Evolutionary conservation across 306 rosid species (phyloP).

Genomic region (Quercus engelmannii): DNA sequence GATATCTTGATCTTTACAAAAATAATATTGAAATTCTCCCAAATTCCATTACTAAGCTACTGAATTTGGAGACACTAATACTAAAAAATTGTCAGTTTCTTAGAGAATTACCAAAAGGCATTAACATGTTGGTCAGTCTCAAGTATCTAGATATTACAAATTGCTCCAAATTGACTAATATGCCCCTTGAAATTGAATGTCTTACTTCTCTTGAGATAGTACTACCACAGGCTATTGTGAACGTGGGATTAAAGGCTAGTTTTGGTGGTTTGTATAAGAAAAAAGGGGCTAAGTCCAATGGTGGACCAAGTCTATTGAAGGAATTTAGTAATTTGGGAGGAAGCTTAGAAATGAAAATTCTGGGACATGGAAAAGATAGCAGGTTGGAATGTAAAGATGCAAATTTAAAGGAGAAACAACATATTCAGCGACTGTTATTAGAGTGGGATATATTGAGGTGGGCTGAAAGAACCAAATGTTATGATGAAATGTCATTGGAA

Average conservation of each 20-base stretch:
- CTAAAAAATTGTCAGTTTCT: slow-evolving; percentile 2
- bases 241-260: too few relatives aligned
- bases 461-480: neutral
- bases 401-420: neutral
- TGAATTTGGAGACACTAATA: slow-evolving; percentile 11
- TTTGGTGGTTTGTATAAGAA: too few relatives aligned
- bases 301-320: neutral
- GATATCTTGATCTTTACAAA: neutral
- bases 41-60: slow-evolving; percentile 15
- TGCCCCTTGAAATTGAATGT: neutral
- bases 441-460: neutral
- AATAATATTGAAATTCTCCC: slow-evolving; percentile 17
- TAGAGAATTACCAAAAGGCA: slow-evolving; percentile 11
- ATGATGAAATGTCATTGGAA: neutral
- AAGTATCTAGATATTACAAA: neutral
- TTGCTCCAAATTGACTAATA: neutral
- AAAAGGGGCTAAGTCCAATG: neutral
- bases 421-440: neutral
- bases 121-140: slow-evolving; percentile 14
- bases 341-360: neutral
- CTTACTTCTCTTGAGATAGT: neutral
- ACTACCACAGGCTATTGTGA: slow-evolving; percentile 4
- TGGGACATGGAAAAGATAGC: neutral
- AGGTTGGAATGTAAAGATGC: neutral
- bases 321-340: neutral